Evolutionary conservation across 345 rosid species (phyloP).

Genomic region (Cardamine occulta): DNA sequence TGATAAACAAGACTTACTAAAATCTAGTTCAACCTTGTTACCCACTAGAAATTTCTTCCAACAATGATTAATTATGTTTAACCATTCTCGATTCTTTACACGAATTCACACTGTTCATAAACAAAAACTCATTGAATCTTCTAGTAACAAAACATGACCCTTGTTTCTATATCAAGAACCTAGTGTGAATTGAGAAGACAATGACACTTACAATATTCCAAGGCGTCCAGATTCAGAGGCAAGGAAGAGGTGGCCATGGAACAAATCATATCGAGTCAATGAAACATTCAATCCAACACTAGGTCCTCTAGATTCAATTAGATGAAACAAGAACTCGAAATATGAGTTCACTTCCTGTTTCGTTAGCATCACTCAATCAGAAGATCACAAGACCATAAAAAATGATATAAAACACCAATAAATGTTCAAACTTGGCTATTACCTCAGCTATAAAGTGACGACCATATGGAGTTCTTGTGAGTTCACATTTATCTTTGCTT

Average conservation of each 20-base stretch:
- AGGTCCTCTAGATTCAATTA: constrained; percentile 76
- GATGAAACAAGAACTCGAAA: constrained; percentile 66
- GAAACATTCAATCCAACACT: constrained; percentile 63
- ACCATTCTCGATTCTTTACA: not conserved
- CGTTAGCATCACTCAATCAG: constrained; percentile 29
- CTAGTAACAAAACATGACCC: not conserved
- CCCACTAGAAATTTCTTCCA: not conserved
- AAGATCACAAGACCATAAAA: not conserved
- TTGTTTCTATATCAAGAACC: not conserved
- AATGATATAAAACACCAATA: not conserved
- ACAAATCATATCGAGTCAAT: constrained; percentile 73
- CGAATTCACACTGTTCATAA: not conserved
- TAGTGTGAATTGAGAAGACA: not conserved
- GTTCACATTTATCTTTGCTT: constrained; percentile 53
- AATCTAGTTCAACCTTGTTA: no score
- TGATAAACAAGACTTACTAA: constrained; percentile 9
- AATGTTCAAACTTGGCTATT: not conserved
- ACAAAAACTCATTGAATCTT: not conserved
- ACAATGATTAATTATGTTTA: not conserved
- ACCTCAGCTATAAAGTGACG: constrained; percentile 75
- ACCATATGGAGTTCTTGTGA: constrained; percentile 86
- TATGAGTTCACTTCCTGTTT: constrained; percentile 80
- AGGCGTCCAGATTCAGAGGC: constrained; percentile 68
- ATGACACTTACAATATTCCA: constrained; percentile 72
- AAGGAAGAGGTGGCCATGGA: constrained; percentile 87